A percentile compares a stretch with the other conserved stretches of the same genome.
These are phyloP conservation scores for Amanita thiersii DNA, from an alignment of 768 basidiomycete species.

Conservation along the genomic window DNA sequence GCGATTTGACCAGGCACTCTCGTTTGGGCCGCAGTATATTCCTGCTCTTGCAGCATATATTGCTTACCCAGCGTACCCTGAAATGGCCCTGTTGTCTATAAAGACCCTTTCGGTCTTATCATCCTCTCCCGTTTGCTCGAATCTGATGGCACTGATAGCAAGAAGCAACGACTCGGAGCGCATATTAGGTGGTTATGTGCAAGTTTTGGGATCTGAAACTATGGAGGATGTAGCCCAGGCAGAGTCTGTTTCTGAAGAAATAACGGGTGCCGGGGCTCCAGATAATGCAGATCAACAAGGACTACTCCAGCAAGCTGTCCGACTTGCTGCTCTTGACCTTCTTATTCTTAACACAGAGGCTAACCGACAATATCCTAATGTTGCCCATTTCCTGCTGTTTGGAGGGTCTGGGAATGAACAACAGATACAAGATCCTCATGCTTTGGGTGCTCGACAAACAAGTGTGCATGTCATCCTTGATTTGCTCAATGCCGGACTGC, in stretches of 20 bases:
- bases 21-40: slow-evolving; percentile 62
- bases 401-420: slow-evolving; percentile 51
- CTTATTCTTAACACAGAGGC: slow-evolving; percentile 70
- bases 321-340: slow-evolving; percentile 73
- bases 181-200: slow-evolving; percentile 73
- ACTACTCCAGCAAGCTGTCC: slow-evolving; percentile 56
- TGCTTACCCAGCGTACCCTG: slow-evolving; percentile 58
- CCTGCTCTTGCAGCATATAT: slow-evolving; percentile 82
- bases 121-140: slow-evolving; percentile 56
- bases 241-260: slow-evolving; percentile 51
- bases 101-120: slow-evolving; percentile 69
- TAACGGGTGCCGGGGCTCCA: slow-evolving; percentile 69
- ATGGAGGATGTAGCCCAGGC: slow-evolving; percentile 51
- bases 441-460: slow-evolving; percentile 58
- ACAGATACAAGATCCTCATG: slow-evolving; percentile 72
- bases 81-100: slow-evolving; percentile 69
- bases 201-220: slow-evolving; percentile 54
- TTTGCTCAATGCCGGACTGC: slow-evolving; percentile 65
- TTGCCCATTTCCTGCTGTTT: slow-evolving; percentile 85
- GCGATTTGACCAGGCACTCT: slow-evolving; percentile 65
- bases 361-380: slow-evolving; percentile 61
- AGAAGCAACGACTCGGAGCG: slow-evolving; percentile 79
- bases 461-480: slow-evolving; percentile 79
- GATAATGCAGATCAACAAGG: slow-evolving; percentile 38
- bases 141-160: slow-evolving; percentile 71